Evolutionary conservation across 257 asterid genomes (phyloP), one percentile per base, ranked within the genome.

Genomic region (Gentiana straminea): DNA sequence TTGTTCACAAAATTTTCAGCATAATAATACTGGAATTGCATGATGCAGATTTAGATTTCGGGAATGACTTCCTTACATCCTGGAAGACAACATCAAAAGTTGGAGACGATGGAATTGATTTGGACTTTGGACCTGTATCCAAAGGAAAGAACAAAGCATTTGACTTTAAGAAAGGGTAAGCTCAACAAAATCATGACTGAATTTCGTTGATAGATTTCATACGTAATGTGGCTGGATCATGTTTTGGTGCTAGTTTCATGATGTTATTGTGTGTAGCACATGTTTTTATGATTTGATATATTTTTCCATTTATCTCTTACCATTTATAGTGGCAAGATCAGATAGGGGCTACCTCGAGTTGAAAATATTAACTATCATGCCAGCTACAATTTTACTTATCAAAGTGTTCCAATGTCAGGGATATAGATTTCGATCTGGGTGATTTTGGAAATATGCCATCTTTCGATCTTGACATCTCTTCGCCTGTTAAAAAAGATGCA

Each of bases 381-480:
- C 49, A 37, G 43, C 57, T 60, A 33, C 63, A 55, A 37, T 58
- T 65, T 58, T 33, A 57, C 69, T 68, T 54, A 59, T 51, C 35
- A 49, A 54, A 24, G 54, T 78, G 75, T 61, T 69, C 53, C 33
- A 1, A 45, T 63, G 73, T 64, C 89, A 91, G 98, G 93, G 88
- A 85, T 64, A 70, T 84, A 79, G 95, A 91, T 70, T 91, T 91
- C 67, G 77, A 76, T 65, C 79, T 87, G 70, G 94, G 76, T 72
- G 93, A 80, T 68, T 91, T 87, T 52, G 96, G 90, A 44, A 91
- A 87, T 73, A 53, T 91, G 9, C 44, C 94, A 35, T 84, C 95
- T 45, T 87, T 85, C 83, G 75, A 79, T 53, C 58, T 91, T 68
- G 98, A 87, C 77, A 79, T 86, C 67, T 82, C 96, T 52, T 74